Conservation (phyloP, 164 flowering plant species). For the Aristolochia californica region DNA sequence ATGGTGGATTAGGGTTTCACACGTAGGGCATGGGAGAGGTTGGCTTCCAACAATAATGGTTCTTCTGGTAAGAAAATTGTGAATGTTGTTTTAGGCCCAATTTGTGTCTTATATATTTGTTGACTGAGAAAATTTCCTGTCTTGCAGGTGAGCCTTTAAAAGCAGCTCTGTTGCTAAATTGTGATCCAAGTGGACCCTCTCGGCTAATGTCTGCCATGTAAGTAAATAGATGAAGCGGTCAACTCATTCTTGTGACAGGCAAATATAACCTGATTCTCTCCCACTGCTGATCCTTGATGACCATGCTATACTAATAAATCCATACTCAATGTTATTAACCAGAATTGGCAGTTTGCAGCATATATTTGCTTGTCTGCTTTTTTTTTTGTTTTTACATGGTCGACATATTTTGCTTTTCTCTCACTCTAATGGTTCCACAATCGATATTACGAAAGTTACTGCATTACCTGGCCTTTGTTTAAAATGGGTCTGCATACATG, state of each 20-base stretch:
- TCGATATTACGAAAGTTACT: no score
- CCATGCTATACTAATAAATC: not conserved
- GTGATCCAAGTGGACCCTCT: constrained; percentile 81
- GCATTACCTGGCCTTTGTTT: no score
- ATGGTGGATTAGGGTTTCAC: constrained; percentile 58
- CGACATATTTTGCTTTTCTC: no score
- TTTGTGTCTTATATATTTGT: not conserved
- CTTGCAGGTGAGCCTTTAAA: constrained; percentile 60
- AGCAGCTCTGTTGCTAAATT: constrained; percentile 76
- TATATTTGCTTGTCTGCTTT: no score
- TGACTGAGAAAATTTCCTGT: not conserved
- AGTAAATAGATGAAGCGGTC: constrained; percentile 1
- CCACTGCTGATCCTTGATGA: not conserved
- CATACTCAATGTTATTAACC: no score
- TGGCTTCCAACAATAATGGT: constrained; percentile 59
- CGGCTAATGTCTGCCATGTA: constrained; percentile 72
- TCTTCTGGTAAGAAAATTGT: constrained; percentile 38
- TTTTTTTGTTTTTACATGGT: no score
- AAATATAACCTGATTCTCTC: not conserved
- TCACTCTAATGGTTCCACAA: no score
- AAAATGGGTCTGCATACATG: no score
- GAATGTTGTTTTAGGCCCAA: not conserved
- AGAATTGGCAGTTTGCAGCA: no score
- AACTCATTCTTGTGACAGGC: not conserved
- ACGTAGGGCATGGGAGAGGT: constrained; percentile 64